These are phyloP conservation scores for Boletellus deceptivus DNA, from an alignment of 1,284 basidiomycete genomes.

Conservation along the genomic window DNA sequence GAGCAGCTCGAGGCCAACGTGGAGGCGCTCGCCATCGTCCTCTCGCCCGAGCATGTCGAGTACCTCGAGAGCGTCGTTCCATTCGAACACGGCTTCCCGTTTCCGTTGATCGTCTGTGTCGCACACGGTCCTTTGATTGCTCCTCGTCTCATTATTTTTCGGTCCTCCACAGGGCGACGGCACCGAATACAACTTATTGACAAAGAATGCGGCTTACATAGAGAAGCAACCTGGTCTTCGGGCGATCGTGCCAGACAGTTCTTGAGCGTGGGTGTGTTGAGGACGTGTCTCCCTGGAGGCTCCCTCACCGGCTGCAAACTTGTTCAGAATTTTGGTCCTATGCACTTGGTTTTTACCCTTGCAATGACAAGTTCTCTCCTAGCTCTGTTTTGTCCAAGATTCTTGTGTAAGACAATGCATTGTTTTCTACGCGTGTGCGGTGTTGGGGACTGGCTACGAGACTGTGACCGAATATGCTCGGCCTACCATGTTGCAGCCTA, in stretches of 20 bases:
- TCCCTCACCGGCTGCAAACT: no score
- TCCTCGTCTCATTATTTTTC: background rate
- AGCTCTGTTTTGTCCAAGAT: no score
- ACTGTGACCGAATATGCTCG: background rate
- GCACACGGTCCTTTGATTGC: background rate
- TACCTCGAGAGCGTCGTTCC: conserved; percentile 39
- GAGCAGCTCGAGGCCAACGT: conserved; percentile 49
- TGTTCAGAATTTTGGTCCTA: no score
- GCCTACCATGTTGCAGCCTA: conserved; percentile 44
- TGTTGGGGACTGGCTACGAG: background rate
- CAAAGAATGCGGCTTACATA: background rate
- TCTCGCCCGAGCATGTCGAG: conserved; percentile 44
- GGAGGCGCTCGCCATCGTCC: conserved; percentile 44
- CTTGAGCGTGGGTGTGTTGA: background rate
- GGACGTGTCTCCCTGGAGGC: no score
- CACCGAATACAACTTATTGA: background rate
- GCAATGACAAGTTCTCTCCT: background rate
- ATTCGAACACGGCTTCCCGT: conserved; percentile 46
- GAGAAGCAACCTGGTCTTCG: conserved; percentile 1
- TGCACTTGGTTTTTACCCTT: background rate
- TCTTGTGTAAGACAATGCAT: no score
- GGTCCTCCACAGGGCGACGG: background rate
- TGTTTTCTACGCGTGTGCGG: no score
- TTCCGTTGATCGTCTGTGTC: conserved; percentile 2
- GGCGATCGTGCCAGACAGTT: conserved; percentile 1